phyloP scores from a whole-genome alignment of 768 basidiomycete species.

The Galerina sulciceps region DNA sequence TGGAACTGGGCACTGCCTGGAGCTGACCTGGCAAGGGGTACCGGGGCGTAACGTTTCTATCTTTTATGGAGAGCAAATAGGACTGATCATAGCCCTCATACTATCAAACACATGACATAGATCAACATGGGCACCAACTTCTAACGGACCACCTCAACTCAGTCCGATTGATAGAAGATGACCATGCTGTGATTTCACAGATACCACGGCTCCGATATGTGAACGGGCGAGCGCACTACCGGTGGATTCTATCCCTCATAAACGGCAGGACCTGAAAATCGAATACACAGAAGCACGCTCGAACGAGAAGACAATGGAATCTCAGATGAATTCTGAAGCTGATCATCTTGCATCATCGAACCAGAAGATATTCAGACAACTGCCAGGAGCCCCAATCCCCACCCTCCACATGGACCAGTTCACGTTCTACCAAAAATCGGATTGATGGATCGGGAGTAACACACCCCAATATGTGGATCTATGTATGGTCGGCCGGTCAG shows the following conservation, averaged over 20 bases:
- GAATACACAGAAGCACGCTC: background rate
- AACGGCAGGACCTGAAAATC: background rate
- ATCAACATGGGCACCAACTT: no score
- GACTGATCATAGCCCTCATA: no score
- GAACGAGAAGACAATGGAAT: background rate
- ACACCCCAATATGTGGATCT: constrained; percentile 4
- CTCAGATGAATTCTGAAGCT: background rate
- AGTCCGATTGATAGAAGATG: no score
- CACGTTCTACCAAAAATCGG: constrained; percentile 8
- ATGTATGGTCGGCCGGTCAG: no score
- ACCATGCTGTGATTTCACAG: no score
- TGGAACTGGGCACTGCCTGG: no score
- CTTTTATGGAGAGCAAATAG: no score
- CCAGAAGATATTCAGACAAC: background rate
- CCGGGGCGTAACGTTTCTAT: no score
- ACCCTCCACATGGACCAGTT: constrained; percentile 21
- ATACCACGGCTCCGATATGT: constrained; percentile 5
- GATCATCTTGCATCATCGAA: constrained; percentile 13
- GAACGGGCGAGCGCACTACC: constrained; percentile 1
- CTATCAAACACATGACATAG: no score
- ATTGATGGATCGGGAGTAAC: constrained; percentile 24
- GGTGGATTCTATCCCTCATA: background rate
- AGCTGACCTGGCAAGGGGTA: no score
- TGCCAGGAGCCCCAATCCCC: constrained; percentile 13
- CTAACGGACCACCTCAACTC: no score